Base-by-base conservation (phyloP, 139 green algal species). In the Chlorella sp. region DNA sequence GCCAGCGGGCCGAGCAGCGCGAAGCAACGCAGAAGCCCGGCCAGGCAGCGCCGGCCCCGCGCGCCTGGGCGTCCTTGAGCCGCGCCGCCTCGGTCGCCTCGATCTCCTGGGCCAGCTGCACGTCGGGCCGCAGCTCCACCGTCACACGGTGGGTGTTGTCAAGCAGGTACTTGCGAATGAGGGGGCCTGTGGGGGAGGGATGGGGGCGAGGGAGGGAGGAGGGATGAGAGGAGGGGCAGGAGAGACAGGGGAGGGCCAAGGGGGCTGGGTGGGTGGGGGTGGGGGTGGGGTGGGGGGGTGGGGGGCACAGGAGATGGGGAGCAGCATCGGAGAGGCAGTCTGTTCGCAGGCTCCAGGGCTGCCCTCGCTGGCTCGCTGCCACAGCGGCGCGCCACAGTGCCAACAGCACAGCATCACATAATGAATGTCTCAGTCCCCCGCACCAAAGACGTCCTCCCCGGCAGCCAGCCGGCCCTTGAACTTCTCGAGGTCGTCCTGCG, bases 161-260 rank as follows among this genome's bases (percentile, higher is more conserved):
- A 40, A 98, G 86, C 63, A 98, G 80, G 86, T 94, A 97, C 77
- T 91, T 90, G 12, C 80, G 64, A 66, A 99, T 95, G 17, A 99
- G 84, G 29, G 93, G 92, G 9, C 89, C 71, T 77, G 58, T 1
- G 8, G 27, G 33, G 56, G 3, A 23, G 56, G n/a, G n/a, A n/a
- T n/a, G n/a, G n/a, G 33, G 4, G 46, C 7, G 35, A 27, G 41
- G 8, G 11, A 5, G 14, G 9, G 45, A 7, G 55, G 56, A 29
- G 27, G 71, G 56, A 17, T 58, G 17, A n/a, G 48, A 58, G 17
- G n/a, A n/a, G n/a, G n/a, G n/a, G n/a, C n/a, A n/a, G n/a, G n/a
- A n/a, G n/a, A n/a, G n/a, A n/a, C n/a, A n/a, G n/a, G n/a, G n/a
- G n/a, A n/a, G n/a, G n/a, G n/a, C n/a, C n/a, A n/a, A n/a, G n/a